Percentiles rank a stretch among this genome's conserved stretches.
Evolutionary conservation across 2,329 filamentous ascomycete species (phyloP).

Genomic region (Colletotrichum limetticola): DNA sequence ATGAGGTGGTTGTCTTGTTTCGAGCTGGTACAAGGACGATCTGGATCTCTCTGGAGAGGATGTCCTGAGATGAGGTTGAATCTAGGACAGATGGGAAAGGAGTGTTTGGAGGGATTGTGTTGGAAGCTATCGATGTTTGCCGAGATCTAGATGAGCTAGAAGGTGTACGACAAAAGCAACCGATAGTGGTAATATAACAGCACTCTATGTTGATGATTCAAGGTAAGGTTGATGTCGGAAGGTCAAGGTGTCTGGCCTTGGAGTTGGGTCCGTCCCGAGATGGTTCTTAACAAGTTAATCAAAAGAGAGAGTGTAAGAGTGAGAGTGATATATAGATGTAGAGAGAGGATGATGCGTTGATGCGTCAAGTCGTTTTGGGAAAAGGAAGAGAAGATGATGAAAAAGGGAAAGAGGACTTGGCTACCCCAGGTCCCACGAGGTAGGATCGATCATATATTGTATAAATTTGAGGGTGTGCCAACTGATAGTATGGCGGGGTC

Average conservation of each 20-base stretch:
- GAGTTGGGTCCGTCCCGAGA: conserved; percentile 15
- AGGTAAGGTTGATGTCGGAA: conserved; percentile 7
- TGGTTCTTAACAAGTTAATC: conserved; percentile 22
- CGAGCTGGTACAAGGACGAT: conserved; percentile 15
- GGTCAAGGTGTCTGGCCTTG: conserved; percentile 20
- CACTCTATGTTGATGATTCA: conserved; percentile 19
- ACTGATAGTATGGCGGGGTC: conserved; percentile 52
- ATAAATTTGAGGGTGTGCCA: conserved; percentile 51
- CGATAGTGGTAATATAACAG: background rate
- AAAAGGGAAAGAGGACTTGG: conserved; percentile 36
- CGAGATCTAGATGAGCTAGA: background rate
- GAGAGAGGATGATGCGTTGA: conserved; percentile 22
- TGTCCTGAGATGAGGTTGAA: conserved; percentile 15
- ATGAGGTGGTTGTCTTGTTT: conserved; percentile 29
- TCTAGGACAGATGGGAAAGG: conserved; percentile 1
- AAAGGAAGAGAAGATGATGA: conserved; percentile 41
- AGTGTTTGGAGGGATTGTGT: background rate
- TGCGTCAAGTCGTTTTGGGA: conserved; percentile 35
- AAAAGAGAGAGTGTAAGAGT: conserved; percentile 6
- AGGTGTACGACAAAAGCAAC: background rate
- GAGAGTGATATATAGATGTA: background rate
- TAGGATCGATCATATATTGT: conserved; percentile 45
- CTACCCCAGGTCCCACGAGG: conserved; percentile 39
- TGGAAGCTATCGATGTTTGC: background rate
- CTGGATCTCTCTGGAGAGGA: conserved; percentile 7